These are phyloP conservation scores for Hysterangium stoloniferum DNA, from an alignment of 768 basidiomycete species.

Conservation along the genomic window DNA sequence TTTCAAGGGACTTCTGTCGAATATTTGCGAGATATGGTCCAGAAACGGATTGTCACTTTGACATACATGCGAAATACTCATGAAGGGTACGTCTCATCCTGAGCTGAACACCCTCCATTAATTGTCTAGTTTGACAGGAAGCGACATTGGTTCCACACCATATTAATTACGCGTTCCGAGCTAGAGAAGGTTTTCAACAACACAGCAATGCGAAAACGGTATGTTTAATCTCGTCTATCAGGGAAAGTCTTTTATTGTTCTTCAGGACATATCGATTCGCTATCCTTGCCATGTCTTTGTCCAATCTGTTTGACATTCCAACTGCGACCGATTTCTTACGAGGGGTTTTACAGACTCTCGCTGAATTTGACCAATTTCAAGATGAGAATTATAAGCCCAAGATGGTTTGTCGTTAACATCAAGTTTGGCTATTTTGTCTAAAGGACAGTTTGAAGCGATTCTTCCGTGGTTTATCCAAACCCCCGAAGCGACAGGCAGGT, in stretches of 20 bases:
- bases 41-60: constrained; percentile 78
- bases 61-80: constrained; percentile 81
- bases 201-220: constrained; percentile 73
- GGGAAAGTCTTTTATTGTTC: too few relatives aligned
- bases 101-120: background rate
- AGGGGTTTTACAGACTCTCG: constrained; percentile 59
- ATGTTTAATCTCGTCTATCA: background rate
- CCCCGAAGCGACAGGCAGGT: constrained; percentile 42
- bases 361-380: constrained; percentile 77
- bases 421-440: background rate
- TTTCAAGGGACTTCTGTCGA: constrained; percentile 66
- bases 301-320: constrained; percentile 71
- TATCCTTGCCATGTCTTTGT: constrained; percentile 80
- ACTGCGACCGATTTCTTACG: constrained; percentile 76
- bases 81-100: constrained; percentile 57
- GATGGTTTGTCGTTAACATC: constrained; percentile 40
- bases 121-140: constrained; percentile 36
- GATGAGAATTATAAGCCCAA: constrained; percentile 61
- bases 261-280: constrained; percentile 74
- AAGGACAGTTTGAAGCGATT: constrained; percentile 34
- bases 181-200: constrained; percentile 72
- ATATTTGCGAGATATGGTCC: constrained; percentile 68
- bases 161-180: constrained; percentile 66
- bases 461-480: constrained; percentile 48
- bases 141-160: constrained; percentile 84